Base-by-base conservation (phyloP, 306 rosid species). In the Vigna hirtella region DNA sequence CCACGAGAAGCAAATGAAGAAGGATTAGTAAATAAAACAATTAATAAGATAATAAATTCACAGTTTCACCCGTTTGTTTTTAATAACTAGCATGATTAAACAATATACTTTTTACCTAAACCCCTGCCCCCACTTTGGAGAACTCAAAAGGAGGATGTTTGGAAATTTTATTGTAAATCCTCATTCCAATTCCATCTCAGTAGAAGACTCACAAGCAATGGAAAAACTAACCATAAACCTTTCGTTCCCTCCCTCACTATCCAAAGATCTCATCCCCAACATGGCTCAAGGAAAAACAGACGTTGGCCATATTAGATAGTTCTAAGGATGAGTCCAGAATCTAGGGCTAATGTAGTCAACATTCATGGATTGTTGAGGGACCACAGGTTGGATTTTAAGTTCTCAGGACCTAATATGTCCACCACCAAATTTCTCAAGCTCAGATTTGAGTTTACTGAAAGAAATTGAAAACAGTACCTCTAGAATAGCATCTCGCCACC, bases 401-500 rank as follows among this genome's bases (percentile, higher is more conserved):
- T 56, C 22, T 53, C 14, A 20, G 59, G 20, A 77, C 50, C n/a
- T 30, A 70, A 69, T 3, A 45, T 34, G 45, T 22, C 43, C 4
- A 2, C 64, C 17, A 2, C 66, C 52, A 47, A 57, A 56, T 68
- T 56, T 67, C 17, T 78, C 42, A n/a, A 67, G 40, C 63, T 42
- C 22, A 53, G 58, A 63, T 63, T 72, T 62, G 58, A 6, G 42
- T 64, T 72, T 40, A 28, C 59, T 72, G 9, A 8, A 10, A 26
- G 67, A 36, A 28, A 48, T 43, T 58, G 50, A 61, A 62, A 52
- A 66, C 66, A 73, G 74, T 78, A 92, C 98, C 95, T 90, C 95
- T 66, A 66, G 49, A 78, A 90, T 77, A 76, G 97, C 98, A 80
- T 94, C 91, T 80, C 85, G 90, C 97, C 98, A 94, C 77, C 95